Evolutionary conservation across 257 asterid genomes (phyloP).

Genomic region (Coffea eugenioides): DNA sequence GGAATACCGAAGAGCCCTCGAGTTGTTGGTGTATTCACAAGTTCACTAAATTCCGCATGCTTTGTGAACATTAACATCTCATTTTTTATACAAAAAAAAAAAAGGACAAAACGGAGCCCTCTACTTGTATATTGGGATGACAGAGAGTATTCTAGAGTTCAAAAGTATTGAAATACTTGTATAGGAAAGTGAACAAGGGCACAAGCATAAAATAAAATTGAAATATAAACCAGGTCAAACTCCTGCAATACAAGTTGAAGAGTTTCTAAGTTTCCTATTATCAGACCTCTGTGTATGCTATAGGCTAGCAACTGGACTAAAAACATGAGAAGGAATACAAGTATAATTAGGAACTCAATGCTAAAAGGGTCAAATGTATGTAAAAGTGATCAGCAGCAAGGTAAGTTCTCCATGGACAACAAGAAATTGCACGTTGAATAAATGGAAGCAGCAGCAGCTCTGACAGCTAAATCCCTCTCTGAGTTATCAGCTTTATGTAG

Average conservation of each 20-base stretch:
- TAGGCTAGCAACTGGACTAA: not conserved
- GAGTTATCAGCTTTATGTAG: conserved; percentile 36
- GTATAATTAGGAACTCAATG: conserved; percentile 15
- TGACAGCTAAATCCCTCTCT: conserved; percentile 57
- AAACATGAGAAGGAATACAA: not conserved
- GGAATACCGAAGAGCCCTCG: not conserved
- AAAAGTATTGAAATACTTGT: too few species aligned
- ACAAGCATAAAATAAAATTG: not conserved
- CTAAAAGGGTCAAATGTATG: conserved; percentile 4
- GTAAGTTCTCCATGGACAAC: conserved; percentile 50
- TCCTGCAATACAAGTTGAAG: conserved; percentile 5
- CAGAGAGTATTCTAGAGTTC: too few species aligned
- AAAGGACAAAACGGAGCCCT: too few species aligned
- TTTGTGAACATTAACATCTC: not conserved
- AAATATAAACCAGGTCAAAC: not conserved
- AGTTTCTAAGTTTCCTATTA: not conserved
- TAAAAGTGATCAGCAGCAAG: conserved; percentile 36
- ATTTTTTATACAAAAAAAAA: too few species aligned
- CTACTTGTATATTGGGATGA: too few species aligned
- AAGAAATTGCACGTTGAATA: conserved; percentile 87
- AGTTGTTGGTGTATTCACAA: not conserved
- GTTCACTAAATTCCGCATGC: too few species aligned
- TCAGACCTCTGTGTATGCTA: not conserved
- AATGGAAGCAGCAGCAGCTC: conserved; percentile 94
- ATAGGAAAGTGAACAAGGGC: too few species aligned